These are phyloP conservation scores for Hebeloma cylindrosporum DNA, from an alignment of 768 basidiomycete species.

Conservation along the genomic window DNA sequence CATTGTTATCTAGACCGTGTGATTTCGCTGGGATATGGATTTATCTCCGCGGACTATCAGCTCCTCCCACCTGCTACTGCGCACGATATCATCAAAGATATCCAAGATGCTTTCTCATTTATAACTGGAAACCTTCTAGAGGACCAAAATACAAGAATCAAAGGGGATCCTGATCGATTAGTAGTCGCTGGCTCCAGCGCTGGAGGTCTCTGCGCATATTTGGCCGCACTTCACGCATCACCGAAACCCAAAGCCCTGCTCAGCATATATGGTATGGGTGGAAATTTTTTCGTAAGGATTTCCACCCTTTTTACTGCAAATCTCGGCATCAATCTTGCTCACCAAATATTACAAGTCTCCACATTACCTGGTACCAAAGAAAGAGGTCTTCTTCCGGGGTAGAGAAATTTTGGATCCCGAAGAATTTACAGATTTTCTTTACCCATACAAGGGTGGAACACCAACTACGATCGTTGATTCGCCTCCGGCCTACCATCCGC, in stretches of 20 bases:
- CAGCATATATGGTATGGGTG: constrained; percentile 62
- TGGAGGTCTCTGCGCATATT: constrained; percentile 60
- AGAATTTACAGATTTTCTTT: constrained; percentile 46
- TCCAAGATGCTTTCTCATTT: constrained; percentile 55
- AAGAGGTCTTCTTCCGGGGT: constrained; percentile 39
- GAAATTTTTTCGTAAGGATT: constrained; percentile 52
- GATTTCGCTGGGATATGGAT: constrained; percentile 46
- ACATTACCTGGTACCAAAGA: constrained; percentile 50
- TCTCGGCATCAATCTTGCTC: not conserved
- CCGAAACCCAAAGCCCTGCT: constrained; percentile 57
- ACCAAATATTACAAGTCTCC: constrained; percentile 35
- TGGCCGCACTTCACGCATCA: constrained; percentile 49
- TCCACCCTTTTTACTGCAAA: too few species aligned
- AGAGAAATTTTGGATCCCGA: constrained; percentile 43
- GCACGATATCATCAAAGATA: constrained; percentile 57
- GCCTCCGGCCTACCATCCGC: constrained; percentile 26
- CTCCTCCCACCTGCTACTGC: constrained; percentile 55
- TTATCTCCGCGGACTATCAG: constrained; percentile 65
- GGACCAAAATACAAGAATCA: constrained; percentile 19
- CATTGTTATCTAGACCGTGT: constrained; percentile 40
- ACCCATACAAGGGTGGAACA: constrained; percentile 36
- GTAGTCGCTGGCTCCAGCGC: constrained; percentile 58
- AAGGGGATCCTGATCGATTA: constrained; percentile 43
- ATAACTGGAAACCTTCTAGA: constrained; percentile 24
- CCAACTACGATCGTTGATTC: constrained; percentile 37